Evolutionary conservation across 1,284 basidiomycete genomes (phyloP).

Genomic region (Boletus albobrunnescens): DNA sequence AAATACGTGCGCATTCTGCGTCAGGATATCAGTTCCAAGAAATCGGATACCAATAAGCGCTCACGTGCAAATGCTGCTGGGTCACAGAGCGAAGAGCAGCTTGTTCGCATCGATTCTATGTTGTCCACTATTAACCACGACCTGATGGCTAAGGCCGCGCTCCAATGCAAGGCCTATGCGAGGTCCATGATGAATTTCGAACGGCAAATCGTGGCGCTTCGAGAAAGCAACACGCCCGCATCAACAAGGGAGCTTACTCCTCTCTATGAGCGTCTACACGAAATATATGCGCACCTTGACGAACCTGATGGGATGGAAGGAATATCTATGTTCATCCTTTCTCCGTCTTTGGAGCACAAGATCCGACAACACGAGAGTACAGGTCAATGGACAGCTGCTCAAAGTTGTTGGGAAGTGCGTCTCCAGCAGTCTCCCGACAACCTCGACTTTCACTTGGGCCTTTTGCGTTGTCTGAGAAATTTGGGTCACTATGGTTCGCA

Average conservation of each 20-base stretch:
- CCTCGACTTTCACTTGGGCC: slow-evolving; percentile 83
- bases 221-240: slow-evolving; percentile 38
- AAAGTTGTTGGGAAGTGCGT: slow-evolving; percentile 99
- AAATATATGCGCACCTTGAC: slow-evolving; percentile 94
- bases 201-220: slow-evolving; percentile 62
- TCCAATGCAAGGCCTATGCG: slow-evolving; percentile 92
- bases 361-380: slow-evolving; percentile 98
- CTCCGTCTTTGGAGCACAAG: slow-evolving; percentile 92
- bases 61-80: slow-evolving; percentile 36
- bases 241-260: slow-evolving; percentile 57
- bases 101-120: slow-evolving; percentile 72
- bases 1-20: slow-evolving; percentile 79
- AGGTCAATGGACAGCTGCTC: slow-evolving; percentile 96
- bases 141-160: slow-evolving; percentile 89
- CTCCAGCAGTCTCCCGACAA: slow-evolving; percentile 90
- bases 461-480: slow-evolving; percentile 89
- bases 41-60: slow-evolving; percentile 46
- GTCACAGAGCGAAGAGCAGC: slow-evolving; percentile 50
- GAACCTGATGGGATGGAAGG: slow-evolving; percentile 99
- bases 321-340: slow-evolving; percentile 84
- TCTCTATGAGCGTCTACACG: slow-evolving; percentile 90
- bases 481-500: slow-evolving; percentile 92
- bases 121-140: slow-evolving; percentile 83
- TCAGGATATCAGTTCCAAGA: slow-evolving; percentile 52
- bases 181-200: slow-evolving; percentile 95